These are phyloP conservation scores for Penicillium thymicola DNA, from an alignment of 2,329 filamentous ascomycete species.

Conservation along the genomic window DNA sequence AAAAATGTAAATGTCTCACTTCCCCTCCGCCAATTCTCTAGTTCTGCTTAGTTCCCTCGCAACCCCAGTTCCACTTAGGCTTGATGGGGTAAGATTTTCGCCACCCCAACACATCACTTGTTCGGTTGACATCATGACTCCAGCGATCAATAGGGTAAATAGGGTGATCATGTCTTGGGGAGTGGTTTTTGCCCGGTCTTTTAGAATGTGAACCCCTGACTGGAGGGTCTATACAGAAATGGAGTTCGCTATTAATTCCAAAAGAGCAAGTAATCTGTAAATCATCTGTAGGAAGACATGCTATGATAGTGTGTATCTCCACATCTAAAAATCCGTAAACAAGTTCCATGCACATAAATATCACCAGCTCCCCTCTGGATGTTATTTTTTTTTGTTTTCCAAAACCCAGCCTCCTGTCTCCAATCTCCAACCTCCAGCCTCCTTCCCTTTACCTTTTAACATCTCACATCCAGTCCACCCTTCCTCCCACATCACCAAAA, in stretches of 20 bases:
- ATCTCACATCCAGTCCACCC: neutral
- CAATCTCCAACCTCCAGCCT: neutral
- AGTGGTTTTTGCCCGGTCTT: neutral
- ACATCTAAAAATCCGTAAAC: neutral
- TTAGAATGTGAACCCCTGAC: neutral
- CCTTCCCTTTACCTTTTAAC: neutral
- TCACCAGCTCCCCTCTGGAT: neutral
- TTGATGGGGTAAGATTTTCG: conserved; percentile 3
- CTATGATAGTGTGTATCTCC: neutral
- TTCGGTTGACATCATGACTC: conserved; percentile 4
- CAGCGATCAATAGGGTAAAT: neutral
- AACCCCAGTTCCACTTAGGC: conserved; percentile 3
- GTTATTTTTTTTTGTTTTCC: neutral
- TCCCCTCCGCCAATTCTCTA: conserved; percentile 9
- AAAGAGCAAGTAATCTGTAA: neutral
- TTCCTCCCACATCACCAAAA: neutral
- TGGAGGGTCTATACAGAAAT: neutral
- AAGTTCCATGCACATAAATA: neutral
- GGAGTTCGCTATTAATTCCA: neutral
- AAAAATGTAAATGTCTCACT: conserved; percentile 12
- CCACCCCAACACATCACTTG: neutral
- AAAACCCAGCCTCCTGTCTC: neutral
- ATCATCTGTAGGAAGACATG: neutral
- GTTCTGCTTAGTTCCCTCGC: conserved; percentile 1
- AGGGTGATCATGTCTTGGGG: neutral